Percentiles rank a stretch among this genome's conserved stretches.
These are phyloP conservation scores for Chlorella ohadii DNA, from an alignment of 139 green algal genomes.

Conservation along the genomic window DNA sequence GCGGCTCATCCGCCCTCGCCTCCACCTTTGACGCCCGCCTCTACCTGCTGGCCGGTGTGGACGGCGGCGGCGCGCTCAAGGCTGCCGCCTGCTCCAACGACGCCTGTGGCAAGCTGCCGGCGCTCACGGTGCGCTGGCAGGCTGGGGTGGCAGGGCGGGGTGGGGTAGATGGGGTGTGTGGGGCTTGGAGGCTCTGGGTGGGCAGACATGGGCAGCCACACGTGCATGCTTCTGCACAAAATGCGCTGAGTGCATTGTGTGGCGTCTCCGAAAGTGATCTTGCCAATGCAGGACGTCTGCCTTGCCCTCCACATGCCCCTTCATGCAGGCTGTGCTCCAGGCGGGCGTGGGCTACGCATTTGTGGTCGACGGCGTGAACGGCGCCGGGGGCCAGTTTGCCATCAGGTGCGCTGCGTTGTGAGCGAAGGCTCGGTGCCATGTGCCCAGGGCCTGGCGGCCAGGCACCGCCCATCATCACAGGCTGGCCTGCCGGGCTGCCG, in stretches of 20 bases:
- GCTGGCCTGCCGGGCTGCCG: no score
- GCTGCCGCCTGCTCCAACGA: slow-evolving; percentile 49
- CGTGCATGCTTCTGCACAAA: no score
- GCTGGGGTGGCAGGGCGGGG: background rate
- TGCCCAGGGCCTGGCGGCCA: no score
- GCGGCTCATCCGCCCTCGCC: slow-evolving; percentile 14
- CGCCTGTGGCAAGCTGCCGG: slow-evolving; percentile 41
- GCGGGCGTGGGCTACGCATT: slow-evolving; percentile 52
- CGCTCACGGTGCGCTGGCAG: slow-evolving; percentile 12
- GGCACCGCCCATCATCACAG: no score
- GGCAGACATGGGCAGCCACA: no score
- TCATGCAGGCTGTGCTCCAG: slow-evolving; percentile 20
- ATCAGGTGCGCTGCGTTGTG: background rate
- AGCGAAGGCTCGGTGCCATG: no score
- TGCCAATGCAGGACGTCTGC: no score
- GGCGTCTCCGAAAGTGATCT: no score
- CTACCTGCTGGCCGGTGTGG: slow-evolving; percentile 45
- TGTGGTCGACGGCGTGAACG: slow-evolving; percentile 50
- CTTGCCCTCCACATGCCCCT: background rate
- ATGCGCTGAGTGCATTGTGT: no score
- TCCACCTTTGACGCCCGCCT: slow-evolving; percentile 51
- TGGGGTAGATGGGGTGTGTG: no score
- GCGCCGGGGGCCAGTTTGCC: slow-evolving; percentile 44
- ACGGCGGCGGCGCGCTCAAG: background rate
- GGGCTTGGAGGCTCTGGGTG: background rate